Evolutionary conservation across 495 filamentous ascomycete species (phyloP), one percentile per base, ranked within the genome.

Genomic region (Penicillium macrosclerotiorum): DNA sequence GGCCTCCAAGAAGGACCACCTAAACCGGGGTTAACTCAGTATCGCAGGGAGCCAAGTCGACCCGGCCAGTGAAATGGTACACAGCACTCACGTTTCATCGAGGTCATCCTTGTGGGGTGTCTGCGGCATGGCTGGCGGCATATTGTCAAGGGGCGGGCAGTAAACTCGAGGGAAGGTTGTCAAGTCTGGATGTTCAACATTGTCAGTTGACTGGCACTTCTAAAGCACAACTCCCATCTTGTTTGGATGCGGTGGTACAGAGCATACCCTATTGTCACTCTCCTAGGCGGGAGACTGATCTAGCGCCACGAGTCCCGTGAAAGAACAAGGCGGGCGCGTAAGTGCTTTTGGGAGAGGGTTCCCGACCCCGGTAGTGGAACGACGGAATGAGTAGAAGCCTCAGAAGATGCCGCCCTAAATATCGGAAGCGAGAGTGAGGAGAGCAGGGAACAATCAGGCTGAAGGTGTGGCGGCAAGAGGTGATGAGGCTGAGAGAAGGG

Each of bases 1-100:
- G 25, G 71, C 71, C 68, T 97, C 88, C 42, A 99, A 67, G 69
- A 91, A 96, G 14, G 73, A 70, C 93, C 93, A 99, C 67, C 89
- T 93, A 24, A 47, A 35, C 27, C 20, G 51, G 38, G 36, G 32
- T 67, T 47, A 62, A 60, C n/a, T 30, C 20, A 14, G 7, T n/a
- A n/a, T n/a, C n/a, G n/a, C n/a, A n/a, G n/a, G n/a, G n/a, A n/a
- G n/a, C n/a, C n/a, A n/a, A n/a, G n/a, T n/a, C n/a, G n/a, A n/a
- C n/a, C n/a, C n/a, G n/a, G n/a, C n/a, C n/a, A n/a, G n/a, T n/a
- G n/a, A n/a, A n/a, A n/a, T n/a, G n/a, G n/a, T n/a, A n/a, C n/a
- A n/a, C n/a, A n/a, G n/a, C n/a, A 81, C 87, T 69, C 72, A 91
- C 87, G 90, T 95, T 67, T 81, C 81, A 22, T 78, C 78, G 48